Base-by-base conservation (phyloP, 352 stramenopile genomes). In the Pythium sukuiense region DNA sequence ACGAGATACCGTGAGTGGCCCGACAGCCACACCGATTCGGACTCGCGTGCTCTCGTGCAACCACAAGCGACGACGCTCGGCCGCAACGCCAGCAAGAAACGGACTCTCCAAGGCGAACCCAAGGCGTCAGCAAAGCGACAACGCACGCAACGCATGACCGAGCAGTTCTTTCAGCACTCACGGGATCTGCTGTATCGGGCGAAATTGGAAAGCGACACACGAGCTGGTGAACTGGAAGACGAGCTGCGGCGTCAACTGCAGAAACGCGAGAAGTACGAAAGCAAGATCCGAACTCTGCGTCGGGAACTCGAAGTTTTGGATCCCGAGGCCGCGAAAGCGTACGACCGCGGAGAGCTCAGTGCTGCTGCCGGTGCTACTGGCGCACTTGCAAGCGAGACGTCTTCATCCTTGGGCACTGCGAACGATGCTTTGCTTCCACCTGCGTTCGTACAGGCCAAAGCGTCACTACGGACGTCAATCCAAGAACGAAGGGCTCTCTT, bases 181-280 rank as follows among this genome's bases (percentile, higher is more conserved):
- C 79, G 73, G 16, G 68, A 69, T 27, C 41, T 83, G 18, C 53
- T 89, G 26, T 56, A 71, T 12, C 67, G 69, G 6, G 73, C 81
- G 49, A 52, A 46, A 24, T 55, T 90, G 35, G 79, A 88, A 24
- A 75, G 73, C 27, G 76, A 89, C 20, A 69, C 85, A 14, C 82
- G 76, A 9, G 69, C 63, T 9, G 55, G 67, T 0, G 76, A 87
- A 24, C 48, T 87, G 33, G 71, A 77, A n/a, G 77, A 88, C 39
- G 72, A 81, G 7, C 73, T 77, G 43, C 61, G 59, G 20, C 45
- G 13, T 14, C 64, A 78, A 26, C 59, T 39, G 9, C 69, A 69
- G 18, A 69, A 81, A 54, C 73, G 80, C 6, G 61, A 73, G 5
- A 57, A 74, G 18, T 84, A 71, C 72, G 77, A 88, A 55, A 74